Evolutionary conservation across 208 protist species (phyloP), one percentile per base, ranked within the genome.

Genomic region (Crithidia sp.): DNA sequence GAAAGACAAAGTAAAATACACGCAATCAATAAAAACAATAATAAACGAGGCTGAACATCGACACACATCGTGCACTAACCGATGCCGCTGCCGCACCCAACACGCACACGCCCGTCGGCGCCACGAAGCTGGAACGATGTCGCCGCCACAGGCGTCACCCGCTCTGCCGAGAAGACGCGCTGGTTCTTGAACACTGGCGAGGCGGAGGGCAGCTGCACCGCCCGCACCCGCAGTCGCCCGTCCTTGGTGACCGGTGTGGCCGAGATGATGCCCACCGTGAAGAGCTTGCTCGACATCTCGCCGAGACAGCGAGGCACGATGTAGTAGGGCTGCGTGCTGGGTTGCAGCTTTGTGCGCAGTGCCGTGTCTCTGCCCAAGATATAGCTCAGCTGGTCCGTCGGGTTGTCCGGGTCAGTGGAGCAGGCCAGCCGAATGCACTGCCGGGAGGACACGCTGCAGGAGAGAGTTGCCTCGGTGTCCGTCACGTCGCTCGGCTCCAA

Each of bases 361-460:
- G 77, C 73, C 55, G 86, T 79, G 41, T 88, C 84, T 3, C 87
- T 71, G 3, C 71, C 84, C 12, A 86, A 12, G 37, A 90, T 71
- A 62, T 83, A 92, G 39, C 54, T 88, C 52, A 82, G 84, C 17
- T 80, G 55, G 0, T 82, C 60, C n/a, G 66, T 41, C 2, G 84
- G 68, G n/a, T 13, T 66, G 53, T 87, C 81, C 17, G 86, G 82
- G 63, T 89, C 69, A 43, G 65, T 68, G 44, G 66, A 74, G 72
- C 77, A 79, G 8, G 73, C 67, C 6, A 45, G 17, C 4, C 44
- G 65, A 44, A 79, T 60, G n/a, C 49, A n/a, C 59, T 74, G 86
- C 49, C 75, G 71, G 17, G 86, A 75, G 44, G 83, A 58, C 4
- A 82, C 80, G 72, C 68, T 88, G 58, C 79, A 87, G 19, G 84